phyloP scores from a whole-genome alignment of 164 flowering plant species.

The Echeveria elegans region DNA sequence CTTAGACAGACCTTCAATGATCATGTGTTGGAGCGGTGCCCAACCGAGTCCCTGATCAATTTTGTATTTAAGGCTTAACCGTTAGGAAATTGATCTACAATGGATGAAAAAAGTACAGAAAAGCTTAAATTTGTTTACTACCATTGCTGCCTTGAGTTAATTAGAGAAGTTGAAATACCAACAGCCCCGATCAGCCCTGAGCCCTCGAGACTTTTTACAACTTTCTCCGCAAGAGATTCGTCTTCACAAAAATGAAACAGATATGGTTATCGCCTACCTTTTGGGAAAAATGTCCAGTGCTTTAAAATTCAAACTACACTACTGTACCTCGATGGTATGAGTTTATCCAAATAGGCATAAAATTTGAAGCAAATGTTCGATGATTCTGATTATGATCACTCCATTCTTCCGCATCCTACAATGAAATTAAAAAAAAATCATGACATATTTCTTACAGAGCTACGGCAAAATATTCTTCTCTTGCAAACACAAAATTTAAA shows the following conservation, averaged over 20 bases:
- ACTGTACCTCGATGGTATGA: slow-evolving; percentile 49
- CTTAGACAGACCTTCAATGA: slow-evolving; percentile 71
- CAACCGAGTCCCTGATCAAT: slow-evolving; percentile 82
- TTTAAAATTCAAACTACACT: background rate
- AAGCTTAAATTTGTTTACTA: slow-evolving; percentile 13
- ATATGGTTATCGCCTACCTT: background rate
- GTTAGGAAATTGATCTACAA: background rate
- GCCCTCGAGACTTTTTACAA: slow-evolving; percentile 33
- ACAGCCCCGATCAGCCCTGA: slow-evolving; percentile 61
- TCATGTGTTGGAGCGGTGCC: slow-evolving; percentile 94
- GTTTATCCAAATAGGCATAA: slow-evolving; percentile 72
- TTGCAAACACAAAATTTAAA: background rate
- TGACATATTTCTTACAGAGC: background rate
- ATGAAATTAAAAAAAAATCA: slow-evolving; percentile 1
- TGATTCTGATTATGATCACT: slow-evolving; percentile 50
- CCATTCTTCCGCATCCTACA: slow-evolving; percentile 50
- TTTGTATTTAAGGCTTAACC: background rate
- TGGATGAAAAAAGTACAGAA: background rate
- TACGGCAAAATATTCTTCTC: no score
- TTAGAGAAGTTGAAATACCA: slow-evolving; percentile 78
- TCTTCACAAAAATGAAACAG: slow-evolving; percentile 33
- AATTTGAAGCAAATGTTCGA: slow-evolving; percentile 71
- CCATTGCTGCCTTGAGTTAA: slow-evolving; percentile 86
- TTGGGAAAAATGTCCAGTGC: background rate
- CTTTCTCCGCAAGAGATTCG: slow-evolving; percentile 35